Evolutionary conservation across 306 rosid species (phyloP).

Genomic region (Adenanthera pavonina): DNA sequence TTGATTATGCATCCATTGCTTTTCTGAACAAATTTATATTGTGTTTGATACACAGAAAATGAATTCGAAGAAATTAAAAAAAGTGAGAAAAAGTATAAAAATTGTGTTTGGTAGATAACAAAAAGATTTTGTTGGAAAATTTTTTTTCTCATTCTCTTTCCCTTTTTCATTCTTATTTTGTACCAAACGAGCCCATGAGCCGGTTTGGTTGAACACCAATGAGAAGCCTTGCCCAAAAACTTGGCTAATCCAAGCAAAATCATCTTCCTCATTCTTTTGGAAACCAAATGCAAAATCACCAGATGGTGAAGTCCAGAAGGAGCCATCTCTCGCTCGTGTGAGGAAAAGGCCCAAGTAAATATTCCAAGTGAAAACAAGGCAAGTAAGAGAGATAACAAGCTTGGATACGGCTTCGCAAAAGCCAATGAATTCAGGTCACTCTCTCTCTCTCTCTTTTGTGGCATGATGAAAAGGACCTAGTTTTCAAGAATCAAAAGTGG

Average conservation of each 20-base stretch:
- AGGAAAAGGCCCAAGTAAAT: conserved; percentile 36
- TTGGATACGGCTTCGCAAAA: not conserved
- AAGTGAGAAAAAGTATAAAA: too few species aligned
- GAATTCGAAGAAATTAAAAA: too few species aligned
- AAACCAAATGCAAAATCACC: conserved; percentile 62
- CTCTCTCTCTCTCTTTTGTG: too few species aligned
- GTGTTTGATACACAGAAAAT: too few species aligned
- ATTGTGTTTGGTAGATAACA: too few species aligned
- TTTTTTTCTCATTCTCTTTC: too few species aligned
- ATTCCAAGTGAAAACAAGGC: conserved; percentile 25
- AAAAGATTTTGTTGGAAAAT: too few species aligned
- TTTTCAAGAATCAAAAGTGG: too few species aligned
- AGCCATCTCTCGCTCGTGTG: conserved; percentile 5
- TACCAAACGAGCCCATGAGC: not conserved
- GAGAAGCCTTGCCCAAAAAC: not conserved
- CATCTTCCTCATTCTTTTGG: conserved; percentile 1
- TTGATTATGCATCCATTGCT: conserved; percentile 10
- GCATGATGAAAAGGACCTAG: too few species aligned
- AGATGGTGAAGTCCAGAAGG: conserved; percentile 40
- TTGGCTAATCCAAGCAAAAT: not conserved
- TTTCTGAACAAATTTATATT: not conserved
- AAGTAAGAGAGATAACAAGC: not conserved
- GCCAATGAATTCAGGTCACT: not conserved
- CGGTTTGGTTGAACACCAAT: conserved; percentile 22
- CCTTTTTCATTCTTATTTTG: too few species aligned